These are phyloP conservation scores for Rosellinia necatrix DNA, from an alignment of 2,329 filamentous ascomycete species.

Conservation along the genomic window DNA sequence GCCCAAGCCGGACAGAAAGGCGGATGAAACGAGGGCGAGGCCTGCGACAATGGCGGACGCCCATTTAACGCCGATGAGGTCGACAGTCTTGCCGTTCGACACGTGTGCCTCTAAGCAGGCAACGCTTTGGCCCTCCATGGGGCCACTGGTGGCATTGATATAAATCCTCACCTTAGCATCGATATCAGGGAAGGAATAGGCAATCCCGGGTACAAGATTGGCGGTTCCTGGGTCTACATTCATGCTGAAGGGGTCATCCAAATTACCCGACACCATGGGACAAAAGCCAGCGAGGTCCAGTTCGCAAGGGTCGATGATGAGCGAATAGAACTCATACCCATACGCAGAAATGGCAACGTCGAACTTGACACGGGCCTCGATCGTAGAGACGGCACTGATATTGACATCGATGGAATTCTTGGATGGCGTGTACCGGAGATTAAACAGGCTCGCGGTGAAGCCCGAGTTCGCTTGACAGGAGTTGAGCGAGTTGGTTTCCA, in stretches of 20 bases:
- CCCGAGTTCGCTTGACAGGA: constrained; percentile 76
- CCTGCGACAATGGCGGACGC: constrained; percentile 85
- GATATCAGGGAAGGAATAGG: constrained; percentile 87
- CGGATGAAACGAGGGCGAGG: constrained; percentile 80
- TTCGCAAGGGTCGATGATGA: constrained; percentile 71
- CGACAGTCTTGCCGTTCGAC: constrained; percentile 90
- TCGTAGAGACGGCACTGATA: constrained; percentile 73
- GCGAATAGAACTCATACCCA: constrained; percentile 67
- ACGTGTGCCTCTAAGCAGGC: constrained; percentile 87
- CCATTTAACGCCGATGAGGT: constrained; percentile 89
- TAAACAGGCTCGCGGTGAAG: constrained; percentile 80
- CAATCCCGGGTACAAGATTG: constrained; percentile 75
- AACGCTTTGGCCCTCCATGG: constrained; percentile 59
- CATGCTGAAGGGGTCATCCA: constrained; percentile 61
- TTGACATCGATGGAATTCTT: constrained; percentile 69
- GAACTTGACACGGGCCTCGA: constrained; percentile 74
- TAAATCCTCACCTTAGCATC: constrained; percentile 83
- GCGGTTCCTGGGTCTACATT: constrained; percentile 60
- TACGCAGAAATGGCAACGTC: constrained; percentile 74
- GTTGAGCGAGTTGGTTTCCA: constrained; percentile 64
- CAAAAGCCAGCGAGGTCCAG: constrained; percentile 70
- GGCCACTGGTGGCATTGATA: constrained; percentile 71
- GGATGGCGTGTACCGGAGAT: constrained; percentile 70
- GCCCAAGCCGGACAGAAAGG: constrained; percentile 85
- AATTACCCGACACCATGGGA: constrained; percentile 75